Percentiles rank a stretch among this genome's conserved stretches.
Conservation (phyloP, 2,329 filamentous ascomycete species). For the Botryosphaeria dothidea region DNA sequence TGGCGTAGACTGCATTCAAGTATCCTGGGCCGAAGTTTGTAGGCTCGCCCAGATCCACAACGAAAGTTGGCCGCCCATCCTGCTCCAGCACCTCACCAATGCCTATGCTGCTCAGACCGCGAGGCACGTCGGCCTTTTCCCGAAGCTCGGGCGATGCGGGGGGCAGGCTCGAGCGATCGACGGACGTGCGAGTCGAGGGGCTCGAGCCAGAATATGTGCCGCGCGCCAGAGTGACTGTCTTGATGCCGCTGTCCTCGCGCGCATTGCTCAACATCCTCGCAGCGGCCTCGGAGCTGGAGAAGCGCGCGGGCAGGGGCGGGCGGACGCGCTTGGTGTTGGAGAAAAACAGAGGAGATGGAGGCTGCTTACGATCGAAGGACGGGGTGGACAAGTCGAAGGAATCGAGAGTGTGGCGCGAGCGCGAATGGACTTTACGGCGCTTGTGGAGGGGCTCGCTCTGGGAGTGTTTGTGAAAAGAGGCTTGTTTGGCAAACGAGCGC, state of each 20-base stretch:
- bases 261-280: constrained; percentile 59
- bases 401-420: constrained; percentile 38
- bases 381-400: constrained; percentile 33
- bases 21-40: constrained; percentile 56
- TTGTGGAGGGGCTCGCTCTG: constrained; percentile 37
- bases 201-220: constrained; percentile 44
- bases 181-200: constrained; percentile 52
- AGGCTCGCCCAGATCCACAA: constrained; percentile 66
- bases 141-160: constrained; percentile 49
- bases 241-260: constrained; percentile 52
- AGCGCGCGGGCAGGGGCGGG: constrained; percentile 53
- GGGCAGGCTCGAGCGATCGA: constrained; percentile 53
- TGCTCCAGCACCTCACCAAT: constrained; percentile 73
- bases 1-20: constrained; percentile 67
- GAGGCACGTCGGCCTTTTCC: constrained; percentile 50
- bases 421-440: constrained; percentile 31
- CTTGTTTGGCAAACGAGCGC: constrained; percentile 3
- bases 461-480: neutral
- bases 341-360: constrained; percentile 56
- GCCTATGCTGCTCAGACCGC: constrained; percentile 64
- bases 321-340: constrained; percentile 45
- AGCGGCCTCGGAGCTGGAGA: constrained; percentile 58
- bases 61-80: constrained; percentile 74
- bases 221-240: constrained; percentile 53
- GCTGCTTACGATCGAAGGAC: constrained; percentile 31